Evolutionary conservation across 2,329 filamentous ascomycete species (phyloP).

Genomic region (Pseudocercospora cruenta): DNA sequence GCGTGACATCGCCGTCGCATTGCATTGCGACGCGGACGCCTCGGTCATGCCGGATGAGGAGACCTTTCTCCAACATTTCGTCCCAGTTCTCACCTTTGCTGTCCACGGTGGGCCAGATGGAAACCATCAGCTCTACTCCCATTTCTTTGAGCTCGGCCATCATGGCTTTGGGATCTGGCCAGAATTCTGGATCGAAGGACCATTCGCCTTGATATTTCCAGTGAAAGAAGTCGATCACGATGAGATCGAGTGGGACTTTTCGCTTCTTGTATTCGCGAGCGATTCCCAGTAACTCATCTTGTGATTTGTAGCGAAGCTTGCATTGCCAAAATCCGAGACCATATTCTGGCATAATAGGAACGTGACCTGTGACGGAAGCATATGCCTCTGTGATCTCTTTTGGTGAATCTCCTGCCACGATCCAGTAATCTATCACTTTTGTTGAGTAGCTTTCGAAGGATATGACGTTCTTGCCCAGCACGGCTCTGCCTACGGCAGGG

Average conservation of each 20-base stretch:
- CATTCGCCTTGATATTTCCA: slow-evolving; percentile 70
- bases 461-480: slow-evolving; percentile 64
- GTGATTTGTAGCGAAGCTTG: slow-evolving; percentile 67
- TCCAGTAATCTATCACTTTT: slow-evolving; percentile 64
- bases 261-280: slow-evolving; percentile 63
- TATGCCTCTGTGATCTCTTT: slow-evolving; percentile 62
- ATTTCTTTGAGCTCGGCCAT: slow-evolving; percentile 62
- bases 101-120: slow-evolving; percentile 70
- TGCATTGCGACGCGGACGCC: slow-evolving; percentile 59
- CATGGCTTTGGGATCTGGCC: slow-evolving; percentile 68
- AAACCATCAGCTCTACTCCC: slow-evolving; percentile 68
- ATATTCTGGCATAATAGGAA: slow-evolving; percentile 70
- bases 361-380: slow-evolving; percentile 59
- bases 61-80: slow-evolving; percentile 64
- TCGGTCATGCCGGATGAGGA: slow-evolving; percentile 63
- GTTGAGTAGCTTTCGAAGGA: slow-evolving; percentile 65
- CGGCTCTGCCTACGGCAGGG: slow-evolving; percentile 62
- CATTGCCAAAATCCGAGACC: slow-evolving; percentile 71
- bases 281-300: slow-evolving; percentile 64
- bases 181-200: slow-evolving; percentile 64
- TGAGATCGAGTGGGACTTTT: slow-evolving; percentile 63
- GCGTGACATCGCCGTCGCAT: slow-evolving; percentile 61
- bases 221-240: slow-evolving; percentile 71
- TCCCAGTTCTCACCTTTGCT: slow-evolving; percentile 61
- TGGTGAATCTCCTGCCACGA: slow-evolving; percentile 62